phyloP scores from a whole-genome alignment of 768 basidiomycete species.

The Lactarius sanguifluus region DNA sequence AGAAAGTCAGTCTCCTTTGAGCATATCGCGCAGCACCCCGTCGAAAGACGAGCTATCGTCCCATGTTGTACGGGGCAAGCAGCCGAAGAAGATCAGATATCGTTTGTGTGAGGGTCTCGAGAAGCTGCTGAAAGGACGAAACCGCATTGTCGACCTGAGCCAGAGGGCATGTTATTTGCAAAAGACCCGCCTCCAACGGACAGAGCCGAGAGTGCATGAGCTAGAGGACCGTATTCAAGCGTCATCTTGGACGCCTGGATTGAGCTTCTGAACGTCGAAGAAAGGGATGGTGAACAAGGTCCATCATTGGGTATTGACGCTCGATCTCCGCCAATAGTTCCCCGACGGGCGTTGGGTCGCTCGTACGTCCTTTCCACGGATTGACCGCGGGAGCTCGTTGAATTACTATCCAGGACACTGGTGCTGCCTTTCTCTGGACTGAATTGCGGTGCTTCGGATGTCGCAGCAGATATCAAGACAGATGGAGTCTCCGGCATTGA shows the following conservation, averaged over 20 bases:
- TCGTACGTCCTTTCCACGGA: slow-evolving; percentile 54
- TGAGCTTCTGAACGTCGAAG: slow-evolving; percentile 70
- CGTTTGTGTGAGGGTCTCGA: slow-evolving; percentile 87
- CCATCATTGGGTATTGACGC: slow-evolving; percentile 57
- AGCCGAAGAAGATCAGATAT: slow-evolving; percentile 84
- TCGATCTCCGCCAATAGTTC: slow-evolving; percentile 71
- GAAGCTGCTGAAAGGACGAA: slow-evolving; percentile 83
- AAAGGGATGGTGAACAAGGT: slow-evolving; percentile 69
- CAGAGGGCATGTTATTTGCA: slow-evolving; percentile 78
- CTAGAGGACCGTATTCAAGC: slow-evolving; percentile 79
- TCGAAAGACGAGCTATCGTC: slow-evolving; percentile 89
- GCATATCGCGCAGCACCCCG: slow-evolving; percentile 82
- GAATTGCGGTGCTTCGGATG: slow-evolving; percentile 48
- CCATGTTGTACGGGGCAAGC: slow-evolving; percentile 88
- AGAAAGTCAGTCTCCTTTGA: slow-evolving; percentile 86
- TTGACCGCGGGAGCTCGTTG: slow-evolving; percentile 59
- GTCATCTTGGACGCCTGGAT: slow-evolving; percentile 78
- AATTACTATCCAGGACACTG: slow-evolving; percentile 45
- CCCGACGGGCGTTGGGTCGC: slow-evolving; percentile 52
- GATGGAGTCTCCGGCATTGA: slow-evolving; percentile 43
- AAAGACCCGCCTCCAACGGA: slow-evolving; percentile 86
- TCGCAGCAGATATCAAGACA: slow-evolving; percentile 44
- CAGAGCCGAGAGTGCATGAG: slow-evolving; percentile 81
- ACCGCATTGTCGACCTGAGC: slow-evolving; percentile 90
- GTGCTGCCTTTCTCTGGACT: slow-evolving; percentile 36